Conservation (phyloP, 108 stramenopile genomes). For the Cyclotella distinguenda region DNA sequence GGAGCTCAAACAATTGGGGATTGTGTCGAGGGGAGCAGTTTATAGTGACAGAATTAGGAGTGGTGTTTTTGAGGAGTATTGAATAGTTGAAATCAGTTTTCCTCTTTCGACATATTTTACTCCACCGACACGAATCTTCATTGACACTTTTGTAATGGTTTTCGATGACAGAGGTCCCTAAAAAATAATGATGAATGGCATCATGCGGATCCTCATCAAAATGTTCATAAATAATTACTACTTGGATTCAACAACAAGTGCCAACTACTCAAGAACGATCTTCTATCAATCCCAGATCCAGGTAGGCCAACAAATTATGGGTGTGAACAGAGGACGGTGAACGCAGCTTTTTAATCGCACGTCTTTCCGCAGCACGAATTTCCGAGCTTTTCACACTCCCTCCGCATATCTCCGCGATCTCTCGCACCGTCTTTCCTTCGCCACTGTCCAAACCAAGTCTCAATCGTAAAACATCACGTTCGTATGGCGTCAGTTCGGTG, state of each 20-base stretch:
- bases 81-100: too few relatives aligned
- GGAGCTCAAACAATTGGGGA: constrained; percentile 47
- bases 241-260: too few relatives aligned
- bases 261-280: constrained; percentile 9
- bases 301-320: constrained; percentile 59
- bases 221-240: too few relatives aligned
- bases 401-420: constrained; percentile 69
- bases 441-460: constrained; percentile 83
- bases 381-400: constrained; percentile 51
- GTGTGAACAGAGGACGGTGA: constrained; percentile 63
- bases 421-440: constrained; percentile 52
- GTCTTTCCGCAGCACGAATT: constrained; percentile 54
- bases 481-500: constrained; percentile 72
- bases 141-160: too few relatives aligned
- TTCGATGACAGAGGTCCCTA: too few relatives aligned
- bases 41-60: constrained; percentile 32
- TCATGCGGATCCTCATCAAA: too few relatives aligned
- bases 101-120: too few relatives aligned
- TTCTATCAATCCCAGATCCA: constrained; percentile 55
- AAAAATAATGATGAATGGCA: too few relatives aligned
- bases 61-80: constrained; percentile 24
- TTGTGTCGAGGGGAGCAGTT: constrained; percentile 39
- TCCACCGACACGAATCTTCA: too few relatives aligned
- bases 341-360: constrained; percentile 73
- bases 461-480: constrained; percentile 79